phyloP scores from a whole-genome alignment of 768 basidiomycete species.

The Fomitopsis serialis region DNA sequence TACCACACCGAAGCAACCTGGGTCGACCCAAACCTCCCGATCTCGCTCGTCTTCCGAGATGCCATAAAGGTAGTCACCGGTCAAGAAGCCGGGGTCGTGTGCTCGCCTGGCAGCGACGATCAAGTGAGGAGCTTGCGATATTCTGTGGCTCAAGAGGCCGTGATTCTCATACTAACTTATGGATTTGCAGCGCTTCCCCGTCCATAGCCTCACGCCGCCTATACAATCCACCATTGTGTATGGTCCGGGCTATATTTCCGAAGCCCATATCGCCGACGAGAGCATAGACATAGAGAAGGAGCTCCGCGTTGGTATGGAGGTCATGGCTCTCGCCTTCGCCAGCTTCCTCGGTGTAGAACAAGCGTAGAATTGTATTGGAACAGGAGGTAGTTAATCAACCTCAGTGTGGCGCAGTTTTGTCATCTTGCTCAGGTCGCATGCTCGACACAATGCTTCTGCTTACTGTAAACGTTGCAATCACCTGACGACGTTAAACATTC shows the following conservation, averaged over 20 bases:
- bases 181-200: conserved; percentile 2
- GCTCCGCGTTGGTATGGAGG: conserved; percentile 2
- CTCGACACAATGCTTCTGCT: too few relatives aligned
- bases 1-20: conserved; percentile 3
- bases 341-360: conserved; percentile 4
- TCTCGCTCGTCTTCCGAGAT: background rate
- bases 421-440: too few relatives aligned
- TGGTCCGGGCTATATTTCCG: background rate
- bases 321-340: conserved; percentile 4
- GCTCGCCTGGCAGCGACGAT: conserved; percentile 4
- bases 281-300: conserved; percentile 4
- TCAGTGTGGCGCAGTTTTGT: too few relatives aligned
- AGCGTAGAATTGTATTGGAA: too few relatives aligned
- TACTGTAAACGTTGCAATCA: too few relatives aligned
- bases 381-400: too few relatives aligned
- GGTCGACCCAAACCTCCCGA: conserved; percentile 5
- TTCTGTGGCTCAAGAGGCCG: background rate
- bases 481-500: too few relatives aligned
- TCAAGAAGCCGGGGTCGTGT: conserved; percentile 1
- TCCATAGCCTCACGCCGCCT: background rate
- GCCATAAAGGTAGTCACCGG: conserved; percentile 3
- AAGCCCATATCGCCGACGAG: conserved; percentile 4
- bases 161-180: background rate
- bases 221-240: background rate
- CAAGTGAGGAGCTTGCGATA: background rate